phyloP scores from a whole-genome alignment of 768 basidiomycete genomes.

The Russula emetica region DNA sequence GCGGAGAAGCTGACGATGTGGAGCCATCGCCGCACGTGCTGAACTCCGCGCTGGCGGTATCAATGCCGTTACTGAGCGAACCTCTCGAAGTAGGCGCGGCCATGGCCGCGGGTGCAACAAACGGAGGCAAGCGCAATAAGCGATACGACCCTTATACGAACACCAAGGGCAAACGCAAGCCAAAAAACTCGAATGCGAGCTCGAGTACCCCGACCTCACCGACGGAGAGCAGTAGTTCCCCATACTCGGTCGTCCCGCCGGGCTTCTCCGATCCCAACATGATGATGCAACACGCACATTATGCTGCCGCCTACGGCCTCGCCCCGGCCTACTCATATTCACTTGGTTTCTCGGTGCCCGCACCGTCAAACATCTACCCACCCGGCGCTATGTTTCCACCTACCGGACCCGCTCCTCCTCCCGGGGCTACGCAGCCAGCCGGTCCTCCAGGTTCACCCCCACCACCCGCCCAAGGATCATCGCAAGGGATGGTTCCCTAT shows the following conservation, averaged over 20 bases:
- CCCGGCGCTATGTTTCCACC: slow-evolving; percentile 16
- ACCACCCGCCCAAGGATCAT: slow-evolving; percentile 8
- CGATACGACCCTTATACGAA: slow-evolving; percentile 35
- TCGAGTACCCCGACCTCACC: slow-evolving; percentile 22
- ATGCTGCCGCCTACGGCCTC: slow-evolving; percentile 21
- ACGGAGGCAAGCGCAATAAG: slow-evolving; percentile 33
- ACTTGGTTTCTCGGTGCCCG: slow-evolving; percentile 22
- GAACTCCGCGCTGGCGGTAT: slow-evolving; percentile 27
- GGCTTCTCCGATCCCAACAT: slow-evolving; percentile 23
- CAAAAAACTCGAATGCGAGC: slow-evolving; percentile 15
- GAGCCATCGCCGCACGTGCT: slow-evolving; percentile 35
- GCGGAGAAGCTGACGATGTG: slow-evolving; percentile 74
- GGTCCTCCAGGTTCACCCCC: slow-evolving; percentile 19
- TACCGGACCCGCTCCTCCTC: slow-evolving; percentile 16
- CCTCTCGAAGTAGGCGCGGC: slow-evolving; percentile 22
- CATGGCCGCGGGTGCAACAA: slow-evolving; percentile 2
- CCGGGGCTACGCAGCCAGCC: neutral
- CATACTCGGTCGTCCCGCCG: slow-evolving; percentile 15
- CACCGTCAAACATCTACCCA: slow-evolving; percentile 8
- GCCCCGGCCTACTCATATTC: slow-evolving; percentile 24
- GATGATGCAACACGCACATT: slow-evolving; percentile 28
- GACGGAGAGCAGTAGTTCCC: slow-evolving; percentile 10
- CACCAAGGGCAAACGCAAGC: slow-evolving; percentile 23
- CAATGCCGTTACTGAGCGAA: slow-evolving; percentile 27
- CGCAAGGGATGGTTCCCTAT: slow-evolving; percentile 17